Conservation (phyloP, 768 basidiomycete species). For the Tylopilus rubrobrunneus region DNA sequence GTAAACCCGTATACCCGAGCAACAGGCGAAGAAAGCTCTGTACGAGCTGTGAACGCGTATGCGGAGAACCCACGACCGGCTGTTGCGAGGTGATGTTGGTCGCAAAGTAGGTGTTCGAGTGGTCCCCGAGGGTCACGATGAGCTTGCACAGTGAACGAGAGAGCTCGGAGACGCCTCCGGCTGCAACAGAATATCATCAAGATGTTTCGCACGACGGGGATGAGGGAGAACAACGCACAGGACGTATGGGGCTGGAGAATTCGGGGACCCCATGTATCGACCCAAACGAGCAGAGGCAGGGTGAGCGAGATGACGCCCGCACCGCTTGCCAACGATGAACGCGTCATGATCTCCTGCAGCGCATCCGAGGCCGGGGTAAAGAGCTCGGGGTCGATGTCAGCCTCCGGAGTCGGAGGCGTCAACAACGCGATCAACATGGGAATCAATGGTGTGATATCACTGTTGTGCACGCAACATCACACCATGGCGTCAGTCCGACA, state of each 20-base stretch:
- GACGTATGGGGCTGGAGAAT: constrained; percentile 40
- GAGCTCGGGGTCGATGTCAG: constrained; percentile 42
- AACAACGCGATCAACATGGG: constrained; percentile 52
- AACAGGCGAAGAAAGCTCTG: constrained; percentile 72
- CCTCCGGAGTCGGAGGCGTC: constrained; percentile 26
- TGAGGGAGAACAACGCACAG: constrained; percentile 28
- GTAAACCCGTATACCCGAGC: constrained; percentile 68
- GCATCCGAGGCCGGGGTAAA: constrained; percentile 69
- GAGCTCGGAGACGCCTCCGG: constrained; percentile 42
- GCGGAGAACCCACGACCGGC: constrained; percentile 32
- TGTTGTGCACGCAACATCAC: constrained; percentile 21
- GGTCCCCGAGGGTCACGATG: constrained; percentile 78
- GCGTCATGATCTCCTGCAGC: constrained; percentile 73
- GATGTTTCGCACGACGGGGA: not conserved
- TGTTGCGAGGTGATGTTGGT: constrained; percentile 53
- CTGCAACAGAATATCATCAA: constrained; percentile 9
- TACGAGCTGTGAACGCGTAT: constrained; percentile 47
- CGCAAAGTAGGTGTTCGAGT: constrained; percentile 77
- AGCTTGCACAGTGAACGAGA: constrained; percentile 78
- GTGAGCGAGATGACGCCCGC: constrained; percentile 68
- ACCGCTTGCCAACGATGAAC: constrained; percentile 70
- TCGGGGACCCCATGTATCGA: constrained; percentile 47
- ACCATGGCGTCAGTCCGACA: not conserved
- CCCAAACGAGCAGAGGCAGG: constrained; percentile 83
- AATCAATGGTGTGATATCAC: constrained; percentile 70